These are phyloP conservation scores for Penicillium subrubescens DNA, from an alignment of 495 filamentous ascomycete genomes.

Conservation along the genomic window DNA sequence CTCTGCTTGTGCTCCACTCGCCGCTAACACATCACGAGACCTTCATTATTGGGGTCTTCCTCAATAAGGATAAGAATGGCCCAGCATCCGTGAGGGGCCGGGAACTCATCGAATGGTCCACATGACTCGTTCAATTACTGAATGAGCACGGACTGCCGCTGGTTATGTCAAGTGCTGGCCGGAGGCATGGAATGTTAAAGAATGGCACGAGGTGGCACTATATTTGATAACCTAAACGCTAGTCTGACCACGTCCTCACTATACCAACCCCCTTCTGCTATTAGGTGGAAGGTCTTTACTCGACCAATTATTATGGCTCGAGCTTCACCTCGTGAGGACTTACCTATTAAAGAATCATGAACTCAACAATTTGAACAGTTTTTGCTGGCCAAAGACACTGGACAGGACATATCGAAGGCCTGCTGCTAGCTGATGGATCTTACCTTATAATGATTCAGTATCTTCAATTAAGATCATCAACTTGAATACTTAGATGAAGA, in stretches of 20 bases:
- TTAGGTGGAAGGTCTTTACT: background rate
- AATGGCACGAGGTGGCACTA: background rate
- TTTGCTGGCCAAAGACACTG: background rate
- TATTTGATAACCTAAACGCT: background rate
- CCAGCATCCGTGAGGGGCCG: background rate
- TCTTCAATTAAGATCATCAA: background rate
- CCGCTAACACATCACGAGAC: background rate
- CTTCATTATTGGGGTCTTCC: background rate
- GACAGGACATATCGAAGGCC: background rate
- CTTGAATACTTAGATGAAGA: background rate
- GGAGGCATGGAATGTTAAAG: background rate
- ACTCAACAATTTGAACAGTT: background rate
- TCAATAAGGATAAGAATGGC: background rate
- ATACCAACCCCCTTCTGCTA: background rate
- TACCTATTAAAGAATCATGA: background rate
- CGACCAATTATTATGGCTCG: background rate
- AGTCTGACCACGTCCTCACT: background rate
- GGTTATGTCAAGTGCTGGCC: background rate
- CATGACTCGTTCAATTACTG: background rate
- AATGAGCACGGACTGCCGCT: background rate
- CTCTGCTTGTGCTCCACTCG: conserved; percentile 4
- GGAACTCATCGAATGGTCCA: background rate
- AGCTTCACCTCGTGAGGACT: background rate
- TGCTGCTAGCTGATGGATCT: no score
- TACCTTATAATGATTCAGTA: background rate